Conservation (phyloP, 139 green algal species). For the Tetraselmis striata region DNA sequence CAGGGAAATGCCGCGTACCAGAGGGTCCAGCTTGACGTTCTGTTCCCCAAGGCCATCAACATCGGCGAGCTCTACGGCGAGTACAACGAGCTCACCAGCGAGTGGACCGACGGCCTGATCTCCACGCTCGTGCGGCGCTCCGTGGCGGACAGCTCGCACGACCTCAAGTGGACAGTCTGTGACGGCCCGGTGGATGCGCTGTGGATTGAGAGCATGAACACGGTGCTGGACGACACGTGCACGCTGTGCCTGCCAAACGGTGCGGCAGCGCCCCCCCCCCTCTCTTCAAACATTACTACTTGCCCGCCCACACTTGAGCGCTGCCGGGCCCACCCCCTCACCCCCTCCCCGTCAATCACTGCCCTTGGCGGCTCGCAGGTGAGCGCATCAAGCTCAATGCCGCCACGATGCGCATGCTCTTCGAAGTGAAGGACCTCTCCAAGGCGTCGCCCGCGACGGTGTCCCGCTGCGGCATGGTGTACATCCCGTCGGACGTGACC, state of each 20-base stretch:
- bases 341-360: no score
- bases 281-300: no score
- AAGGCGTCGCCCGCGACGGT: conserved; percentile 16
- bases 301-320: no score
- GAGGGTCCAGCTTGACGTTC: neutral
- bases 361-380: neutral
- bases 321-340: no score
- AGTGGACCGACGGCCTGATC: conserved; percentile 19
- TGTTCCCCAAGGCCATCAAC: conserved; percentile 7
- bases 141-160: conserved; percentile 9
- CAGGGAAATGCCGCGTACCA: neutral
- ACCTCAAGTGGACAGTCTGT: conserved; percentile 33
- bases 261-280: neutral
- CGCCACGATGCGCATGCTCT: conserved; percentile 12
- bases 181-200: conserved; percentile 23
- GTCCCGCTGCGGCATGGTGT: conserved; percentile 19
- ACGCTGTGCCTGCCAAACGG: conserved; percentile 15
- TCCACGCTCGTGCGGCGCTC: neutral
- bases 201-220: conserved; percentile 35
- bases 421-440: conserved; percentile 18
- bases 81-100: conserved; percentile 11
- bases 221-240: conserved; percentile 23
- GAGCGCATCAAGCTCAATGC: conserved; percentile 15
- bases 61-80: conserved; percentile 14
- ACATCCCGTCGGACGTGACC: neutral